These are phyloP conservation scores for Arthrobotrys entomopaga DNA, from an alignment of 2,329 filamentous ascomycete genomes.

Conservation along the genomic window DNA sequence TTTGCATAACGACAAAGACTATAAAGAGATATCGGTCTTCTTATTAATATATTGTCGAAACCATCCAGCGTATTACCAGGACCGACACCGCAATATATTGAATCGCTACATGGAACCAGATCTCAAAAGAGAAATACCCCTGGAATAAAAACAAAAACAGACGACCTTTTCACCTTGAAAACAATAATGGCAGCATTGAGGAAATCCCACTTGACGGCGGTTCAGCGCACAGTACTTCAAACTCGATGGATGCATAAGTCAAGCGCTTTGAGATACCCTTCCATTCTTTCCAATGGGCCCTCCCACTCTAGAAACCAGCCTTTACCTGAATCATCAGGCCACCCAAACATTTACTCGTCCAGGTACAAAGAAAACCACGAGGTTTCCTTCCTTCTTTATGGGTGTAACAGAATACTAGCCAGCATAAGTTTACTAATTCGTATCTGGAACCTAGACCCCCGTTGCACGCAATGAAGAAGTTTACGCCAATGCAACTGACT, in stretches of 20 bases:
- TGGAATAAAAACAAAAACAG: no score
- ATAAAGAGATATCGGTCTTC: no score
- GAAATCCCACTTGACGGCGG: not conserved
- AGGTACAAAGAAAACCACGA: slow-evolving; percentile 8
- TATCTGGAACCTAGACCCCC: slow-evolving; percentile 15
- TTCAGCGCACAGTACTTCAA: not conserved
- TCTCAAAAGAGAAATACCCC: no score
- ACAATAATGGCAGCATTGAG: not conserved
- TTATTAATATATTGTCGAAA: no score
- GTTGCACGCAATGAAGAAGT: slow-evolving; percentile 47
- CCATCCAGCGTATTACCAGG: no score
- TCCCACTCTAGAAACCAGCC: slow-evolving; percentile 34
- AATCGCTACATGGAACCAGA: no score
- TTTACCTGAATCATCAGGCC: slow-evolving; percentile 10
- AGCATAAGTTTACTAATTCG: not conserved
- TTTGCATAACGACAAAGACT: no score
- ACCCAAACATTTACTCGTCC: slow-evolving; percentile 21
- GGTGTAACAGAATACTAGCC: no score
- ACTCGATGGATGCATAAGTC: slow-evolving; percentile 33
- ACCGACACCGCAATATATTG: no score
- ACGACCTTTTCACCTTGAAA: no score
- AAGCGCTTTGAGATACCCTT: slow-evolving; percentile 18
- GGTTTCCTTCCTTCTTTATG: no score
- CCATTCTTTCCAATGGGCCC: slow-evolving; percentile 31
- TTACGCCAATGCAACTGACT: slow-evolving; percentile 52